These are phyloP conservation scores for Fusarium sp. DNA, from an alignment of 2,329 filamentous ascomycete species.

Conservation along the genomic window DNA sequence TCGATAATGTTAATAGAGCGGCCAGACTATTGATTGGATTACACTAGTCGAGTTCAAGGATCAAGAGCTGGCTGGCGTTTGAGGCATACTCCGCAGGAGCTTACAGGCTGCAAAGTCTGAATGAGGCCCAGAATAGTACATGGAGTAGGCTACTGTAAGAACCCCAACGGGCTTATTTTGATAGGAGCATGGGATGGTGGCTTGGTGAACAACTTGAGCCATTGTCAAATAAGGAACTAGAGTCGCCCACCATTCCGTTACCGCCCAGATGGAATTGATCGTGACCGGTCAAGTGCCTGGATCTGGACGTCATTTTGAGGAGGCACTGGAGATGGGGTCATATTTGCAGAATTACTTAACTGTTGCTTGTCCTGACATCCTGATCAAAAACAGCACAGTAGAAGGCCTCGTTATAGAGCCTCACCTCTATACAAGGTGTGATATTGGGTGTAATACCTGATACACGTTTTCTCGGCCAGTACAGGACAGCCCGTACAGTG, in stretches of 20 bases:
- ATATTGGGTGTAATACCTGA: conserved; percentile 27
- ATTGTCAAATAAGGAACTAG: conserved; percentile 51
- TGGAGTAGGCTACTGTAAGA: neutral
- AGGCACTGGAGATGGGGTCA: conserved; percentile 24
- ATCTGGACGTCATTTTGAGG: conserved; percentile 32
- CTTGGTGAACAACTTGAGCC: conserved; percentile 26
- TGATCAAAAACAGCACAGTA: conserved; percentile 16
- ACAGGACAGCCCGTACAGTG: neutral
- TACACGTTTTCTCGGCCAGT: conserved; percentile 38
- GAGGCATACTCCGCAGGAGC: conserved; percentile 15
- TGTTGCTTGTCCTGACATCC: conserved; percentile 1
- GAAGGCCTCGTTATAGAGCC: conserved; percentile 27
- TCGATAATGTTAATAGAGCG: neutral
- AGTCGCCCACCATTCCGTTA: conserved; percentile 46
- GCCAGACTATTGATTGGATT: conserved; percentile 7
- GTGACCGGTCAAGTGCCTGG: conserved; percentile 31
- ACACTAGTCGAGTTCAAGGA: conserved; percentile 2
- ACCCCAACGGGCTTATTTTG: conserved; percentile 14
- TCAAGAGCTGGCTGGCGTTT: conserved; percentile 13
- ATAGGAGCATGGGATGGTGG: conserved; percentile 21
- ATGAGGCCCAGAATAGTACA: conserved; percentile 30
- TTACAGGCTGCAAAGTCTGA: conserved; percentile 16
- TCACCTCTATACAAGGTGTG: conserved; percentile 18
- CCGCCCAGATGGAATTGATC: conserved; percentile 33
- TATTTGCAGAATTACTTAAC: conserved; percentile 9